Conservation (phyloP, 441 rosid genomes). For the Kokia cookei region DNA sequence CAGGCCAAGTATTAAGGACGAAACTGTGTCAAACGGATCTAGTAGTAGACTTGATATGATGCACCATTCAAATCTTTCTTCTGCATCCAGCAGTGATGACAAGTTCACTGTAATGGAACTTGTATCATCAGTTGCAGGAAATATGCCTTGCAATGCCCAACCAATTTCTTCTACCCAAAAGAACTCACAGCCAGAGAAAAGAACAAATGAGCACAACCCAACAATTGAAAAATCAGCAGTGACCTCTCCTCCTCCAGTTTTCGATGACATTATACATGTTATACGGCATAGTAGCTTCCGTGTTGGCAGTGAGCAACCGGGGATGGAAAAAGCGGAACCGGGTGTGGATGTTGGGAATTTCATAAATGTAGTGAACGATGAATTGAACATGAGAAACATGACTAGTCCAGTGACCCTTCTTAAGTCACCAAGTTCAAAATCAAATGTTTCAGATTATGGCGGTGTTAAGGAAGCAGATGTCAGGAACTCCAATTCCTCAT, state of each 20-base stretch:
- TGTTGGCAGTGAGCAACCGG: conserved; percentile 82
- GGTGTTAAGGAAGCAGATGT: conserved; percentile 30
- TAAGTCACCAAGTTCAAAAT: conserved; percentile 34
- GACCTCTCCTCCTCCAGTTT: neutral
- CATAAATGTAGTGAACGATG: conserved; percentile 70
- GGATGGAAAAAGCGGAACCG: conserved; percentile 69
- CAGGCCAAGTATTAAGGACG: conserved; percentile 8
- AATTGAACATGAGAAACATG: conserved; percentile 53
- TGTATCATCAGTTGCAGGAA: conserved; percentile 40
- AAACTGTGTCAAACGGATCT: conserved; percentile 8
- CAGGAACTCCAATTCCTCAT: conserved; percentile 22
- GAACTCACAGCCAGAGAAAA: conserved; percentile 10
- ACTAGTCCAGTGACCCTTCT: conserved; percentile 18
- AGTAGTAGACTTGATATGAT: conserved; percentile 26
- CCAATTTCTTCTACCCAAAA: conserved; percentile 28
- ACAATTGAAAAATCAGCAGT: no score
- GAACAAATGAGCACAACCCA: no score
- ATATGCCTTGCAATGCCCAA: conserved; percentile 26
- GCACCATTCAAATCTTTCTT: conserved; percentile 25
- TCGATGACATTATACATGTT: conserved; percentile 82
- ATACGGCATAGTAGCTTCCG: conserved; percentile 83
- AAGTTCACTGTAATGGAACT: conserved; percentile 64
- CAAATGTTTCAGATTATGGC: conserved; percentile 32
- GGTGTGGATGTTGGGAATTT: conserved; percentile 83
- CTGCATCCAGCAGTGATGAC: conserved; percentile 45